Evolutionary conservation across 169 alveolate genomes (phyloP).

Genomic region (Plasmodium sp.): DNA sequence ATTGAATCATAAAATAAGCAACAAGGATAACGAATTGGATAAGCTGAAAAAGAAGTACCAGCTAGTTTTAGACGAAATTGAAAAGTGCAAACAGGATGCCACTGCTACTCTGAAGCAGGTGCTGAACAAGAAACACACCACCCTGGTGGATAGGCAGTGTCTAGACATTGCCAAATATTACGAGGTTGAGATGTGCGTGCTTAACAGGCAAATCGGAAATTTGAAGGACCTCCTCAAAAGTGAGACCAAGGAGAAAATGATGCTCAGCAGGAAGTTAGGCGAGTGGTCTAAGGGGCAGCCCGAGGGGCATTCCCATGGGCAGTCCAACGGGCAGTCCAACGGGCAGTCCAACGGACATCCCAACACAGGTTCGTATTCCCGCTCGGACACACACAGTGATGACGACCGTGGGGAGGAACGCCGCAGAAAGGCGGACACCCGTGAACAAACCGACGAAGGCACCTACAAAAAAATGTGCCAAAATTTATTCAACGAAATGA

Average conservation of each 20-base stretch:
- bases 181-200: slow-evolving; percentile 25
- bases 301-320: neutral
- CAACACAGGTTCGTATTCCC: neutral
- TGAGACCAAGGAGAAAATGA: slow-evolving; percentile 54
- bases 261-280: slow-evolving; percentile 2
- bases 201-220: slow-evolving; percentile 41
- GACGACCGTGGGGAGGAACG: neutral
- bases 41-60: slow-evolving; percentile 41
- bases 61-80: slow-evolving; percentile 41
- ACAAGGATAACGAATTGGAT: slow-evolving; percentile 52
- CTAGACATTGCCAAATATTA: slow-evolving; percentile 52
- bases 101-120: slow-evolving; percentile 17
- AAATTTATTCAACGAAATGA: slow-evolving; percentile 37
- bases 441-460: neutral
- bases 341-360: neutral
- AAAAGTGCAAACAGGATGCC: slow-evolving; percentile 64
- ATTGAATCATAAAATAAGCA: slow-evolving; percentile 19
- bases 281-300: too few species aligned
- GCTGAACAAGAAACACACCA: slow-evolving; percentile 39
- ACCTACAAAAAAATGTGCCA: slow-evolving; percentile 27
- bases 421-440: neutral
- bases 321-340: neutral
- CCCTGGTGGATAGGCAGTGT: slow-evolving; percentile 53
- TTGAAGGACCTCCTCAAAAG: slow-evolving; percentile 41
- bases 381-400: neutral